A percentile compares a stretch with the other conserved stretches of the same genome.
Evolutionary conservation across 108 stramenopile genomes (phyloP).

Genomic region (Nitzschia sp.): DNA sequence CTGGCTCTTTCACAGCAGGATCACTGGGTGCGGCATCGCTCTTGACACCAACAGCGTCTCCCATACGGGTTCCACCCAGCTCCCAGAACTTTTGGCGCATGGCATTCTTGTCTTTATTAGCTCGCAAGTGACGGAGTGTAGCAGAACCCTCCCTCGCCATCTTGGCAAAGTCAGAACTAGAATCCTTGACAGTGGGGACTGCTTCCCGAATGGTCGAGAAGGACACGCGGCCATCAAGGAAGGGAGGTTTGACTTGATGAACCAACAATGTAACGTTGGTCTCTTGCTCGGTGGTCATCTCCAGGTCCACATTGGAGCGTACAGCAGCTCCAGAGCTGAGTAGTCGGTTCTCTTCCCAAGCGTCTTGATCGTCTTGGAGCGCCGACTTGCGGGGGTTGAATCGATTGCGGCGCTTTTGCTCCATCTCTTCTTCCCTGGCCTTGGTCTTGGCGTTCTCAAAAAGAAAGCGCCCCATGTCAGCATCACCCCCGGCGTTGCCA

Average conservation of each 20-base stretch:
- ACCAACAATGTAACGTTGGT: slow-evolving; percentile 81
- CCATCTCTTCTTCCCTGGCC: slow-evolving; percentile 83
- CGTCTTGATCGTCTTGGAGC: slow-evolving; percentile 90
- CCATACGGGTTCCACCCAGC: slow-evolving; percentile 94
- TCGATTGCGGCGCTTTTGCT: slow-evolving; percentile 42
- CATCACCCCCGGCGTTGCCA: slow-evolving; percentile 23
- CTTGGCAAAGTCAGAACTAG: slow-evolving; percentile 87
- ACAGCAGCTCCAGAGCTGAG: slow-evolving; percentile 85
- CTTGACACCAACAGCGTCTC: slow-evolving; percentile 85
- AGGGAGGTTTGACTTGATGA: slow-evolving; percentile 97
- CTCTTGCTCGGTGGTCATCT: slow-evolving; percentile 65
- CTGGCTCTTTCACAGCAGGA: slow-evolving; percentile 26
- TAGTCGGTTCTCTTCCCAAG: slow-evolving; percentile 95
- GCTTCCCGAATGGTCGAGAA: slow-evolving; percentile 84
- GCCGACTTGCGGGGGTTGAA: slow-evolving; percentile 64
- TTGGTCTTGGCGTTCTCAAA: slow-evolving; percentile 76
- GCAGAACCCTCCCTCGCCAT: slow-evolving; percentile 89
- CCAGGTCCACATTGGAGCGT: slow-evolving; percentile 67
- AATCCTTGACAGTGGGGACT: slow-evolving; percentile 86
- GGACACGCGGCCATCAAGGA: slow-evolving; percentile 77
- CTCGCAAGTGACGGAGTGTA: slow-evolving; percentile 68
- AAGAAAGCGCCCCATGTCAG: slow-evolving; percentile 75
- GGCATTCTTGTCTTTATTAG: slow-evolving; percentile 83
- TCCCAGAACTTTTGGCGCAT: slow-evolving; percentile 99
- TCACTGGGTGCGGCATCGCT: slow-evolving; percentile 36